Evolutionary conservation across 441 rosid species (phyloP).

Genomic region (Populus trichocarpa): DNA sequence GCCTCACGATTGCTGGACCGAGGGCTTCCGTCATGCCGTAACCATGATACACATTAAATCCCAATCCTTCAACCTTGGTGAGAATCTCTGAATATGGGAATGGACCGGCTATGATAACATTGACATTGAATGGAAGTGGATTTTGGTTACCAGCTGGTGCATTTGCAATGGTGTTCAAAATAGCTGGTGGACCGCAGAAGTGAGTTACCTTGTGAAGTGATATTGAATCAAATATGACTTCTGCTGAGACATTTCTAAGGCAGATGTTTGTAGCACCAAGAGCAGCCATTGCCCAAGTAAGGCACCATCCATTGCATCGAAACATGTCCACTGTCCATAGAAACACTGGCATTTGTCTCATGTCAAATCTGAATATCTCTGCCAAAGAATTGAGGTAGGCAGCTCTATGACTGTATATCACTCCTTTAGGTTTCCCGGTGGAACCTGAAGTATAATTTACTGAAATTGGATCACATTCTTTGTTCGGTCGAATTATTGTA

Average conservation of each 20-base stretch:
- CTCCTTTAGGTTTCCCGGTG: slow-evolving; percentile 59
- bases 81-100: slow-evolving; percentile 25
- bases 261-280: slow-evolving; percentile 51
- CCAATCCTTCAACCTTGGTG: slow-evolving; percentile 38
- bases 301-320: slow-evolving; percentile 71
- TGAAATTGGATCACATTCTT: slow-evolving; percentile 54
- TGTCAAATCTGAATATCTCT: slow-evolving; percentile 29
- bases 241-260: slow-evolving; percentile 30
- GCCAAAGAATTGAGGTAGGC: slow-evolving; percentile 53
- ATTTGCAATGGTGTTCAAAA: slow-evolving; percentile 41
- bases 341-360: slow-evolving; percentile 34
- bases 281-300: slow-evolving; percentile 54
- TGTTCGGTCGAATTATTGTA: slow-evolving; percentile 23
- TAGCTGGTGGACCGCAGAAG: slow-evolving; percentile 42
- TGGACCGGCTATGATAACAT: slow-evolving; percentile 39
- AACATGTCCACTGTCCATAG: slow-evolving; percentile 69
- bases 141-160: not conserved
- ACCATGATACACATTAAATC: slow-evolving; percentile 41
- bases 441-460: slow-evolving; percentile 63
- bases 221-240: slow-evolving; percentile 35
- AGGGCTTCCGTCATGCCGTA: slow-evolving; percentile 65
- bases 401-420: slow-evolving; percentile 51
- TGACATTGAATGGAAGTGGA: slow-evolving; percentile 21
- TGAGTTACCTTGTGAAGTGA: slow-evolving; percentile 39
- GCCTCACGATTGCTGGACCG: slow-evolving; percentile 41